Evolutionary conservation across 805 yeast genomes (phyloP), one percentile per base, ranked within the genome.

Genomic region (Lipomyces kockii): DNA sequence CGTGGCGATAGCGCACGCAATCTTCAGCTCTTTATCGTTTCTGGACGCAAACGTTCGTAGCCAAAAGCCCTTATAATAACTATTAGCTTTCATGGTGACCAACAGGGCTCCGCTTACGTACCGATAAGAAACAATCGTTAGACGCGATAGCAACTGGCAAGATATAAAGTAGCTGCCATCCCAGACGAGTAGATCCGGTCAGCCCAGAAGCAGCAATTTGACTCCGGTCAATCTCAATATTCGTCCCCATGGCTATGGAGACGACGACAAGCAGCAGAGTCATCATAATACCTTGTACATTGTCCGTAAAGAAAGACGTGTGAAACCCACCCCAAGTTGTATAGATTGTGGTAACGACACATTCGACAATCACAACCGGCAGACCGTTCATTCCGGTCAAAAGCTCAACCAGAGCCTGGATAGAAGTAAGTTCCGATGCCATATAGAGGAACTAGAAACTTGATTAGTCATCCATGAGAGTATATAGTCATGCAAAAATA

Each of bases 121-220:
- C 55, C 39, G 97, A 85, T 83, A 93, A 80, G 79, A 93, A 93
- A 76, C 93, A 86, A 76, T 92, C 97, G 75, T 93, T 93, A 43
- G 97, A 90, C 65, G 92, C 84, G 75, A 93, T 90, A 34, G 98
- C 97, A 39, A 93, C 89, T 7, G 89, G 85, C 71, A 93, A 81
- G 70, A 93, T 92, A 76, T 92, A 93, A 43, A 93, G 77, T 71
- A 93, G 83, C 82, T 92, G 95, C 96, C 97, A 92, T 20, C 97
- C 97, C 52, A 92, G 81, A 71, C 85, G 85, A 75, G 87, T 89
- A 1, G 87, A 85, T 51, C 86, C 84, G 66, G 90, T 79, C 71
- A 92, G 78, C 2, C 89, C 88, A 8, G 88, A 83, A 4, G 89
- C 86, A 0, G 87, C 89, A 58, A 90, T 86, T 64, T 77, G 78